Conservation (phyloP, 139 green algal genomes). For the Parachlorella kessleri region DNA sequence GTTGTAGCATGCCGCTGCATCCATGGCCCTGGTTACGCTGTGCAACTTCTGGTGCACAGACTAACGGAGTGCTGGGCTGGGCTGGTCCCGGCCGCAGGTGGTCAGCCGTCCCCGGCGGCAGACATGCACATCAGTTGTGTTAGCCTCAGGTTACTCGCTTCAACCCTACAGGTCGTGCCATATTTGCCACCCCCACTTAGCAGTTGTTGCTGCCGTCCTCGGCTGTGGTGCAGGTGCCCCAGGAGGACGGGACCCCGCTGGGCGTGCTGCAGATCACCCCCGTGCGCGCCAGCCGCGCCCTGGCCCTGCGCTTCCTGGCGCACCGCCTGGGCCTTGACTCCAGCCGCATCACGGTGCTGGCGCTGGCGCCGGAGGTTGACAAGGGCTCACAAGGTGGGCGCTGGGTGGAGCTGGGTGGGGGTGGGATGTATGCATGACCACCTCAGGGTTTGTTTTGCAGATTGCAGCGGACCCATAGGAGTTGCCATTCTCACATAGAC, state of each 20-base stretch:
- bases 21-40: too few species aligned
- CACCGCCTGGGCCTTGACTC: conserved; percentile 50
- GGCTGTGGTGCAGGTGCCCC: conserved; percentile 45
- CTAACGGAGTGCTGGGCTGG: too few species aligned
- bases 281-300: conserved; percentile 66
- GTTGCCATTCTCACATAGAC: too few species aligned
- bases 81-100: too few species aligned
- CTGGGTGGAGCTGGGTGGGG: neutral
- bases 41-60: too few species aligned
- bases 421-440: neutral
- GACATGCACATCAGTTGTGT: too few species aligned
- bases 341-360: conserved; percentile 48
- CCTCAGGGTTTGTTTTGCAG: neutral
- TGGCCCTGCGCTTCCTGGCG: conserved; percentile 80
- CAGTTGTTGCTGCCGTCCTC: too few species aligned
- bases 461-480: neutral
- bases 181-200: too few species aligned
- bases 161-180: too few species aligned
- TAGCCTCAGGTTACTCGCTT: too few species aligned
- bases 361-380: conserved; percentile 25
- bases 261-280: conserved; percentile 81
- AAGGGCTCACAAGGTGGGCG: neutral
- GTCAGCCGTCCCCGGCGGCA: too few species aligned
- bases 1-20: too few species aligned
- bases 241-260: conserved; percentile 23